Evolutionary conservation across 2,329 filamentous ascomycete species (phyloP).

Genomic region (Microascus cirrosus): DNA sequence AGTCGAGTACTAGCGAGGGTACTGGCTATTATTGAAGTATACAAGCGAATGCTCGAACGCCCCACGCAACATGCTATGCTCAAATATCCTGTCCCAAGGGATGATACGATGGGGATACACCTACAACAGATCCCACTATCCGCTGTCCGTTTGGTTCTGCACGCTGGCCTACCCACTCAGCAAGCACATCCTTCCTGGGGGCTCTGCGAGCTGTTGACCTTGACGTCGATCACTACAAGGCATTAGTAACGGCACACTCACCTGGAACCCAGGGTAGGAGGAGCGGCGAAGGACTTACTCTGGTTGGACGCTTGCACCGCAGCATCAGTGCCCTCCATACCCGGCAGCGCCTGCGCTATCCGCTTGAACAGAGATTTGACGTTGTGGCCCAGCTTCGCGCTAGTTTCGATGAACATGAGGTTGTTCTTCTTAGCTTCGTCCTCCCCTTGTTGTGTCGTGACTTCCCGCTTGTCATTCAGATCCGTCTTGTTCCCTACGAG

Average conservation of each 20-base stretch:
- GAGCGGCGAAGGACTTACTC: constrained; percentile 48
- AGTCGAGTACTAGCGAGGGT: constrained; percentile 1
- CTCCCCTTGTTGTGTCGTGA: constrained; percentile 91
- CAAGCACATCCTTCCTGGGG: constrained; percentile 66
- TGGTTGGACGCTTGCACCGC: constrained; percentile 62
- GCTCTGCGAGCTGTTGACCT: constrained; percentile 61
- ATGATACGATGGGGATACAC: neutral
- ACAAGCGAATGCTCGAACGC: constrained; percentile 6
- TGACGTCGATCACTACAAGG: constrained; percentile 76
- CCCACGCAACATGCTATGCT: constrained; percentile 6
- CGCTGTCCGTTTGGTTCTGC: neutral
- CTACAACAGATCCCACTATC: neutral
- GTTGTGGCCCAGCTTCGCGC: constrained; percentile 94
- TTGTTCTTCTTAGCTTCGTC: constrained; percentile 98
- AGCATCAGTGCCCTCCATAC: constrained; percentile 87
- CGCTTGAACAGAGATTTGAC: constrained; percentile 95
- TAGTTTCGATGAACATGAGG: constrained; percentile 98
- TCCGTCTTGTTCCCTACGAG: constrained; percentile 99
- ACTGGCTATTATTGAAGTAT: constrained; percentile 6
- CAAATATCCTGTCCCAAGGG: constrained; percentile 5
- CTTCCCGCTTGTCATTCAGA: constrained; percentile 94
- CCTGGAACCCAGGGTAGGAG: neutral
- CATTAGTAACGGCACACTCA: constrained; percentile 13
- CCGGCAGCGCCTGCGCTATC: constrained; percentile 94
- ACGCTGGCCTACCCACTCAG: constrained; percentile 18